A percentile compares a stretch with the other conserved stretches of the same genome.
Evolutionary conservation across 768 basidiomycete species (phyloP).

Genomic region (Boletus barrowsii): DNA sequence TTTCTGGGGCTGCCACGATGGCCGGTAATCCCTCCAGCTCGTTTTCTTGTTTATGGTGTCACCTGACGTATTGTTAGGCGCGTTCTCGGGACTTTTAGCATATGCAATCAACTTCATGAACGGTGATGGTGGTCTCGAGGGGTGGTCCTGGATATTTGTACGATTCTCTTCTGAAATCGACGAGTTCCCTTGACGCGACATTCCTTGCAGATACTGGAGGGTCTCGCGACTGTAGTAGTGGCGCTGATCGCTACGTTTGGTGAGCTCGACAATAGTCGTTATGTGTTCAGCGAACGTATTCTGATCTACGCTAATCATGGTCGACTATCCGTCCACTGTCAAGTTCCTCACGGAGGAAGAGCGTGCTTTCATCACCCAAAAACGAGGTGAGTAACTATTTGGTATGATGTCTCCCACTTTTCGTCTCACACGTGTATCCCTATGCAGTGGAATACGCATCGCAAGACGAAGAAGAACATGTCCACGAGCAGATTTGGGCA

Average conservation of each 20-base stretch:
- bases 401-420: not conserved
- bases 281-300: not conserved
- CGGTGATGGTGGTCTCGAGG: not conserved
- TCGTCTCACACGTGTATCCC: not conserved
- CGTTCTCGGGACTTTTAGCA: constrained; percentile 1
- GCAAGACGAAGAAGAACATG: constrained; percentile 1
- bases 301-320: constrained; percentile 1
- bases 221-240: not conserved
- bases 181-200: not conserved
- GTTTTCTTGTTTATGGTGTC: not conserved
- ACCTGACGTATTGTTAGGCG: not conserved
- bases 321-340: not conserved
- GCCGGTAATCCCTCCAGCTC: not conserved
- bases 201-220: not conserved
- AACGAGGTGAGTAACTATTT: not conserved
- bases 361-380: not conserved
- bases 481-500: not conserved
- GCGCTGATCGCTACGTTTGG: not conserved
- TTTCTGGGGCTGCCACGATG: constrained; percentile 1
- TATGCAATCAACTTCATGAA: constrained; percentile 4
- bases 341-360: not conserved
- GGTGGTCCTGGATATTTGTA: constrained; percentile 10
- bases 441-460: not conserved
- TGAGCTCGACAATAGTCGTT: not conserved
- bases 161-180: not conserved